phyloP scores from a whole-genome alignment of 2,329 filamentous ascomycete genomes.

The Fusarium sublunatum region DNA sequence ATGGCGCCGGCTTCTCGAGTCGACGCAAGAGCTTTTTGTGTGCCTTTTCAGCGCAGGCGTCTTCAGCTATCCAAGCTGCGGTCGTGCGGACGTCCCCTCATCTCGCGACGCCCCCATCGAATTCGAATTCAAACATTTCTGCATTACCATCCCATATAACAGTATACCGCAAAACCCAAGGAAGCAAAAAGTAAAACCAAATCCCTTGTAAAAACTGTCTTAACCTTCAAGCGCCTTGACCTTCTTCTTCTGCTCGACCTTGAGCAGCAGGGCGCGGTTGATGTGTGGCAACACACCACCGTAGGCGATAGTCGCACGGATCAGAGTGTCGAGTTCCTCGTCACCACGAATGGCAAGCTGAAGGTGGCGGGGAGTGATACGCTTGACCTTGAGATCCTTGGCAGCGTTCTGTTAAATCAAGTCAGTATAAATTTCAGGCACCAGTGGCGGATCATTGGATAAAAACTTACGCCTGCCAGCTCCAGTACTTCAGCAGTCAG shows the following conservation, averaged over 20 bases:
- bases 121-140: conserved; percentile 45
- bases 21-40: conserved; percentile 32
- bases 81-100: conserved; percentile 36
- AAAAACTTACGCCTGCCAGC: conserved; percentile 80
- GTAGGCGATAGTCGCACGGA: conserved; percentile 96
- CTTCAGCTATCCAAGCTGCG: conserved; percentile 45
- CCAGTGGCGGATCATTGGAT: conserved; percentile 11
- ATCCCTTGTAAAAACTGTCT: conserved; percentile 29
- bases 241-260: conserved; percentile 98
- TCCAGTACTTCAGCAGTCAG: conserved; percentile 98
- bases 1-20: conserved; percentile 23
- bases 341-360: conserved; percentile 98
- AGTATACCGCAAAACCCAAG: conserved; percentile 42
- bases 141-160: conserved; percentile 47
- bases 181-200: conserved; percentile 39
- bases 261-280: conserved; percentile 94
- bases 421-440: conserved; percentile 41
- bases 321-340: conserved; percentile 97
- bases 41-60: conserved; percentile 36
- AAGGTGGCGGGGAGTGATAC: conserved; percentile 96
- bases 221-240: conserved; percentile 64
- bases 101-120: conserved; percentile 41
- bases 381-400: conserved; percentile 99
- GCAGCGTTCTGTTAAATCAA: conserved; percentile 80
- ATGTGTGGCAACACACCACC: conserved; percentile 99